These are phyloP conservation scores for Colletotrichum sojae DNA, from an alignment of 2,329 filamentous ascomycete genomes.

Conservation along the genomic window DNA sequence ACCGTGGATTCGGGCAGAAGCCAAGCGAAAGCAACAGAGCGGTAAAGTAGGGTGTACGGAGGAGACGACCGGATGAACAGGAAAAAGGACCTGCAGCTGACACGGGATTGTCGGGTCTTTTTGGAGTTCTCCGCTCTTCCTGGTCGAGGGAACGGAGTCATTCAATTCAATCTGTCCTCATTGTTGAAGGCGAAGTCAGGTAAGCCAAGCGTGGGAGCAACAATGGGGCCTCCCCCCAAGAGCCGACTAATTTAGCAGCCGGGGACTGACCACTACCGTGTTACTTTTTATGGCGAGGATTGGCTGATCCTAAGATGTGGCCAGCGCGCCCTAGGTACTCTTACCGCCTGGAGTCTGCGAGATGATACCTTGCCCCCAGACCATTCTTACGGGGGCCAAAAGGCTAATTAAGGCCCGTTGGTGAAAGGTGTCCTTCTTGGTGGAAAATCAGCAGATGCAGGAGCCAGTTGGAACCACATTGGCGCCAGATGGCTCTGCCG, in stretches of 20 bases:
- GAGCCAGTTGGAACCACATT: constrained; percentile 35
- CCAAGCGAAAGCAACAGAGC: constrained; percentile 1
- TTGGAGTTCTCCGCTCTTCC: constrained; percentile 18
- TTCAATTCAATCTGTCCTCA: constrained; percentile 17
- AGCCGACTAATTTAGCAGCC: constrained; percentile 33
- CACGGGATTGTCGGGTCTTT: constrained; percentile 29
- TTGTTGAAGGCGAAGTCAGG: constrained; percentile 7
- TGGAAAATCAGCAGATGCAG: constrained; percentile 43
- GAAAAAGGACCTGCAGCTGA: not conserved
- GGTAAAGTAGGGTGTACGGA: not conserved
- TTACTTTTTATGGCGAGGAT: constrained; percentile 39
- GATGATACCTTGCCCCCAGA: constrained; percentile 6
- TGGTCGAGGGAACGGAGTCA: constrained; percentile 8
- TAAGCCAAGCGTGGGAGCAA: constrained; percentile 15
- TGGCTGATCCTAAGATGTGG: constrained; percentile 32
- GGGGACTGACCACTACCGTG: constrained; percentile 17
- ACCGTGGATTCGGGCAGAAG: constrained; percentile 7
- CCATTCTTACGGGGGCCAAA: constrained; percentile 22
- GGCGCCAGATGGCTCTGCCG: constrained; percentile 30
- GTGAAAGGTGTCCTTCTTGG: constrained; percentile 42
- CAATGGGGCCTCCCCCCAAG: constrained; percentile 12
- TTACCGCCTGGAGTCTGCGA: not conserved
- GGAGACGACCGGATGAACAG: constrained; percentile 1
- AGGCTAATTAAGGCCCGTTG: constrained; percentile 15
- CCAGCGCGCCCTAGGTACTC: constrained; percentile 23